Percentiles rank a stretch among this genome's conserved stretches.
Conservation (phyloP, 2,329 filamentous ascomycete species). For the Camptophora hylomeconis region DNA sequence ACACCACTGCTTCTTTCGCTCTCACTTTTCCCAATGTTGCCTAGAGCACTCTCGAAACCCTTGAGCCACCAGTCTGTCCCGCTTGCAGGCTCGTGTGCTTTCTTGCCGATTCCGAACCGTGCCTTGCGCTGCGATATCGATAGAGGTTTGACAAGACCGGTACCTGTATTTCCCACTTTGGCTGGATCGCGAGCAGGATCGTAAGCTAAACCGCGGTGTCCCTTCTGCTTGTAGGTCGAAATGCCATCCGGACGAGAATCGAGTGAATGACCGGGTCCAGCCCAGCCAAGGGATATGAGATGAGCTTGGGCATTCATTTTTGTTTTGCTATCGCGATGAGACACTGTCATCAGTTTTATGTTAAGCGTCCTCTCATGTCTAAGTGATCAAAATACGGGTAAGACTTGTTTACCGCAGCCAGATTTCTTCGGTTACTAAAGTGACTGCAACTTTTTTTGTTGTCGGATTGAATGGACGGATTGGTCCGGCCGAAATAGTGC, state of each 20-base stretch:
- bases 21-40: slow-evolving; percentile 41
- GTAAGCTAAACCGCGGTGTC: slow-evolving; percentile 27
- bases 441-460: too few relatives aligned
- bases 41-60: slow-evolving; percentile 79
- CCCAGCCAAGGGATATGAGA: slow-evolving; percentile 79
- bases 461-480: too few relatives aligned
- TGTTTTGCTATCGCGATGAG: too few relatives aligned
- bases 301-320: slow-evolving; percentile 77
- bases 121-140: slow-evolving; percentile 71
- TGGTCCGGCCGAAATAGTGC: too few relatives aligned
- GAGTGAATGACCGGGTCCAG: slow-evolving; percentile 74
- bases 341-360: slow-evolving; percentile 1
- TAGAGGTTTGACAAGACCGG: slow-evolving; percentile 71
- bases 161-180: slow-evolving; percentile 26
- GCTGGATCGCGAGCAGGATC: slow-evolving; percentile 14
- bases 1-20: slow-evolving; percentile 44
- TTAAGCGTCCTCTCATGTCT: background rate
- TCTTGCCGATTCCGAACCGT: slow-evolving; percentile 64
- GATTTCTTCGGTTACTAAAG: too few relatives aligned
- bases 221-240: slow-evolving; percentile 23
- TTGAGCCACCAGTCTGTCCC: slow-evolving; percentile 94
- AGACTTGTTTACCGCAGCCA: too few relatives aligned
- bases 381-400: slow-evolving; percentile 3
- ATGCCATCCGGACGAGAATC: slow-evolving; percentile 38
- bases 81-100: slow-evolving; percentile 48